Conservation (phyloP, 176 grass and related monocot genomes). For the Typha latifolia region DNA sequence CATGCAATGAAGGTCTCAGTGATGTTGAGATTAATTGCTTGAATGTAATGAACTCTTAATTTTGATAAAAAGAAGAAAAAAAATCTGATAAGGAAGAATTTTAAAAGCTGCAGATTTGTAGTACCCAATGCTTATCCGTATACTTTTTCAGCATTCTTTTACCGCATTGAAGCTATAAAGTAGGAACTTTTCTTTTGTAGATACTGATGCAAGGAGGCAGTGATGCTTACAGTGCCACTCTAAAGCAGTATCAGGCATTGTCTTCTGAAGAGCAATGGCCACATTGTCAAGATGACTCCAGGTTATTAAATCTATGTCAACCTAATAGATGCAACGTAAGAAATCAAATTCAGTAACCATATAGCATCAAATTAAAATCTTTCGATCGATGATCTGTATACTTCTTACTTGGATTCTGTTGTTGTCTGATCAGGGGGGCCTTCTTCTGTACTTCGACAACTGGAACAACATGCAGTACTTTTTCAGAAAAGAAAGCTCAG, state of each 20-base stretch:
- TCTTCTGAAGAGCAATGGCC: constrained; percentile 33
- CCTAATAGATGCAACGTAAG: too few relatives aligned
- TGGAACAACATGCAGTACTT: too few relatives aligned
- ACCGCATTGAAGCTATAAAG: background rate
- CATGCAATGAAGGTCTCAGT: background rate
- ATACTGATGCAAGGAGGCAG: constrained; percentile 34
- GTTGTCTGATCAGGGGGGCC: too few relatives aligned
- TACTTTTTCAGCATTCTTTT: too few relatives aligned
- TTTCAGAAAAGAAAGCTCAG: too few relatives aligned
- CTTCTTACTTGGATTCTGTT: too few relatives aligned
- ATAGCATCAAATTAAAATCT: too few relatives aligned
- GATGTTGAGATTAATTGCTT: too few relatives aligned
- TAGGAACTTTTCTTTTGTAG: background rate
- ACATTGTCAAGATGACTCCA: constrained; percentile 43
- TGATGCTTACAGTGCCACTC: constrained; percentile 16
- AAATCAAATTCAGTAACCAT: too few relatives aligned
- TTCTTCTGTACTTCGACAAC: too few relatives aligned
- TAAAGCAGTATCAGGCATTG: constrained; percentile 49
- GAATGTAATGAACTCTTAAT: background rate
- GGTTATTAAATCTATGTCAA: background rate
- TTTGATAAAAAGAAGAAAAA: background rate
- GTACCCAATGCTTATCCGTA: too few relatives aligned
- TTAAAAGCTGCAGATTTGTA: background rate
- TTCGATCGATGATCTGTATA: too few relatives aligned
- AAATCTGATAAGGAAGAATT: background rate